phyloP scores from a whole-genome alignment of 1,284 basidiomycete genomes.

The Papiliotrema nemorosa region DNA sequence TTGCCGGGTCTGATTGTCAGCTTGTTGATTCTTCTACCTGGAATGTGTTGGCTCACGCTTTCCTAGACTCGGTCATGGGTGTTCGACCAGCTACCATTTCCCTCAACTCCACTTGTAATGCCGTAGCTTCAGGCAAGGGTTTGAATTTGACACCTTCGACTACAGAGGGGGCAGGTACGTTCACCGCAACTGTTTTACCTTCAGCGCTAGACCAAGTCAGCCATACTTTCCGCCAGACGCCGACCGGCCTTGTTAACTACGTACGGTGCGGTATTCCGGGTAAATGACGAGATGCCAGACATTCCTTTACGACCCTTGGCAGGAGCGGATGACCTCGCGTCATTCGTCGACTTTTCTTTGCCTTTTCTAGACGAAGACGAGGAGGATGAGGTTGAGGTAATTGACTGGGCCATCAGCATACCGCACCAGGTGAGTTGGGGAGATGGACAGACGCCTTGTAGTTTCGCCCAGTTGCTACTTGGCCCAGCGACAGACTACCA shows the following conservation, averaged over 20 bases:
- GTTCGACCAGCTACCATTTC: constrained; percentile 38
- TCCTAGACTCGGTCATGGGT: constrained; percentile 35
- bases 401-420: constrained; percentile 2
- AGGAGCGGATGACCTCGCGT: background rate
- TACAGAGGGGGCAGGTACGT: constrained; percentile 11
- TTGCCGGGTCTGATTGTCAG: constrained; percentile 28
- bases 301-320: background rate
- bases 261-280: background rate
- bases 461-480: constrained; percentile 38
- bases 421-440: background rate
- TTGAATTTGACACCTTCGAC: constrained; percentile 32
- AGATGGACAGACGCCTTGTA: constrained; percentile 28
- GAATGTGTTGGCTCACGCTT: constrained; percentile 22
- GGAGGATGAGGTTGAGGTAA: background rate
- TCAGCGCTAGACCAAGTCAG: constrained; percentile 1
- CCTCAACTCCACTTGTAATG: constrained; percentile 37
- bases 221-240: background rate
- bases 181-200: constrained; percentile 9
- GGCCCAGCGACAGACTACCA: constrained; percentile 5
- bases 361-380: background rate
- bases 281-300: background rate
- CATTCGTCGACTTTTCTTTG: background rate
- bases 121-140: constrained; percentile 22
- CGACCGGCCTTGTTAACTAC: background rate
- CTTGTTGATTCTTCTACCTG: background rate